phyloP scores from a whole-genome alignment of 1,284 basidiomycete species.

The Heliocybe sulcata region DNA sequence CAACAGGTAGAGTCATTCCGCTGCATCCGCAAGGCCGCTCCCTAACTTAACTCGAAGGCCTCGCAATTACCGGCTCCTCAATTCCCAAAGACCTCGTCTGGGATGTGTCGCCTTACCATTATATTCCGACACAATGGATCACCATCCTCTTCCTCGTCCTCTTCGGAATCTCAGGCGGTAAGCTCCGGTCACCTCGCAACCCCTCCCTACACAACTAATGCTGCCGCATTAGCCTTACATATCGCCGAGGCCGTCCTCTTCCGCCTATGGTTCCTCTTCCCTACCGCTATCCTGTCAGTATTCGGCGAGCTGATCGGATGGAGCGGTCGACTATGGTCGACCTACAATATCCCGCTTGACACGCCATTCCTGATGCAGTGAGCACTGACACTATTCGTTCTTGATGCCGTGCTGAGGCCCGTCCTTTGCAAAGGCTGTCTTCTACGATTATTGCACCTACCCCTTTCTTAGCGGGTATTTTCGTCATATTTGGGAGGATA shows the following conservation, averaged over 20 bases:
- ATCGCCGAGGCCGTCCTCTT: constrained; percentile 31
- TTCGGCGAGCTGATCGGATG: constrained; percentile 46
- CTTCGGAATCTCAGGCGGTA: constrained; percentile 24
- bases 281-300: constrained; percentile 42
- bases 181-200: not conserved
- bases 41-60: too few relatives aligned
- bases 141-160: constrained; percentile 30
- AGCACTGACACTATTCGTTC: not conserved
- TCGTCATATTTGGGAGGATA: constrained; percentile 37
- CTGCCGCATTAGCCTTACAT: constrained; percentile 28
- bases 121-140: constrained; percentile 30
- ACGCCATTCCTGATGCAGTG: not conserved
- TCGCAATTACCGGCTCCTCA: not conserved
- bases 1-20: too few relatives aligned
- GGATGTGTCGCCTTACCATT: constrained; percentile 23
- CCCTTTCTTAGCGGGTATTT: constrained; percentile 40
- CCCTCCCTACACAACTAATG: too few relatives aligned
- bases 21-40: too few relatives aligned
- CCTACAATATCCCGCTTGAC: not conserved
- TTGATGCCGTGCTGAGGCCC: not conserved
- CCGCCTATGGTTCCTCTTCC: constrained; percentile 45
- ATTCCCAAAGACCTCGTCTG: not conserved
- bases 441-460: constrained; percentile 38
- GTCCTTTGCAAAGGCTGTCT: constrained; percentile 22
- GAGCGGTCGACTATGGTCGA: constrained; percentile 10